Evolutionary conservation across 306 rosid species (phyloP), one percentile per base, ranked within the genome.

Genomic region (Vigna nakashimae): DNA sequence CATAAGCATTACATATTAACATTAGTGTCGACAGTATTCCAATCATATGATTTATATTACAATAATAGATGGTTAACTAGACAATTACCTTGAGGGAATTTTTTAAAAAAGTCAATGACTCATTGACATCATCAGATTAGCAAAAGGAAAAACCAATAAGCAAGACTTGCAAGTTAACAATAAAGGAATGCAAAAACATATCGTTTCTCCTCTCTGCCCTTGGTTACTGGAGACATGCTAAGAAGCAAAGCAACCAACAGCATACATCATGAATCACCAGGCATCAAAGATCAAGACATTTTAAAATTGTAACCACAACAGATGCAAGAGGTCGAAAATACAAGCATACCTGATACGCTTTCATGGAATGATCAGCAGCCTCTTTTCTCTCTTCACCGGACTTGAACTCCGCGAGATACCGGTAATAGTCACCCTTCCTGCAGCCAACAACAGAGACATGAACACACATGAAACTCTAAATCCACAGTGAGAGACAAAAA

Each of bases 391-490:
- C 90, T 53, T 84, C 79, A 28, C 83, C 89, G 15, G 75, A 16
- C 85, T 78, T 84, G 58, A 86, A 84, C 71, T 87, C 92, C 0
- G 89, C 89, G 63, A 89, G 73, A 46, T 85, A 89, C 28, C 90
- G 86, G 55, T 86, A 86, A 64, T 89, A 89, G 81, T 89, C 92
- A 16, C 90, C 90, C 77, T 86, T 89, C 90, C 93, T 89, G 79
- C 79, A 77, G 74, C 48, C n/a, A 26, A 70, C 10, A 20, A 45
- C 38, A 65, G 4, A 28, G 6, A 56, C 65, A 40, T 16, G 52
- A 77, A 65, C 69, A 55, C 11, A 22, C 17, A 62, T 3, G 5
- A 57, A 73, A 71, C 45, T 24, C 69, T 3, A 75, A 75, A 71
- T 34, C 16, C 62, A 48, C 32, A 68, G 14, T 12, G 7, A 76